A percentile compares a stretch with the other conserved stretches of the same genome.
Evolutionary conservation across 306 rosid genomes (phyloP).

Genomic region (Canavalia gladiata): DNA sequence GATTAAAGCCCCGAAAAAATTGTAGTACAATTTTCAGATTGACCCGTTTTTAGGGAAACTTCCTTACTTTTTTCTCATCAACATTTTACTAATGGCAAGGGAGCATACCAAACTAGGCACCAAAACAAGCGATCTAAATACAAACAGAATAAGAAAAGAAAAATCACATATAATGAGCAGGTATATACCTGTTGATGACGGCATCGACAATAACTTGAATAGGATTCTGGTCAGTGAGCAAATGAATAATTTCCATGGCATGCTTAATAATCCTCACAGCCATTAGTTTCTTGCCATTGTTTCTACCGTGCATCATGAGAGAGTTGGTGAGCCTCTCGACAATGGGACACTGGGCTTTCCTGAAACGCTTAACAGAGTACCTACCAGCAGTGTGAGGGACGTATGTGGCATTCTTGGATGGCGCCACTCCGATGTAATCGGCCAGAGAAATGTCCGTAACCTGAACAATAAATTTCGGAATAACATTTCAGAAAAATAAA

Average conservation of each 20-base stretch:
- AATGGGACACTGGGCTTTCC: slow-evolving; percentile 31
- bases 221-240: neutral
- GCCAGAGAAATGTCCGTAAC: neutral
- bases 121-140: too few relatives aligned
- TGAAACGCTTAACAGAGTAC: neutral
- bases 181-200: neutral
- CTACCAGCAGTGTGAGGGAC: slow-evolving; percentile 19
- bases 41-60: too few relatives aligned
- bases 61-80: too few relatives aligned
- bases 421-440: neutral
- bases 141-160: too few relatives aligned
- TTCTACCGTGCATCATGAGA: slow-evolving; percentile 25
- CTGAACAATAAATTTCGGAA: neutral
- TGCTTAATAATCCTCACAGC: slow-evolving; percentile 13
- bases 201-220: neutral
- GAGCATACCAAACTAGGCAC: too few relatives aligned
- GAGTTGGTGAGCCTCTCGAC: slow-evolving; percentile 40
- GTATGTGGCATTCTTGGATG: slow-evolving; percentile 5
- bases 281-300: slow-evolving; percentile 8
- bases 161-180: too few relatives aligned
- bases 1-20: neutral
- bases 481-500: neutral
- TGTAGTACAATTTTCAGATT: neutral
- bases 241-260: neutral
- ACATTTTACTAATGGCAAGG: too few relatives aligned